phyloP scores from a whole-genome alignment of 345 rosid genomes.

The Carallia brachiata region DNA sequence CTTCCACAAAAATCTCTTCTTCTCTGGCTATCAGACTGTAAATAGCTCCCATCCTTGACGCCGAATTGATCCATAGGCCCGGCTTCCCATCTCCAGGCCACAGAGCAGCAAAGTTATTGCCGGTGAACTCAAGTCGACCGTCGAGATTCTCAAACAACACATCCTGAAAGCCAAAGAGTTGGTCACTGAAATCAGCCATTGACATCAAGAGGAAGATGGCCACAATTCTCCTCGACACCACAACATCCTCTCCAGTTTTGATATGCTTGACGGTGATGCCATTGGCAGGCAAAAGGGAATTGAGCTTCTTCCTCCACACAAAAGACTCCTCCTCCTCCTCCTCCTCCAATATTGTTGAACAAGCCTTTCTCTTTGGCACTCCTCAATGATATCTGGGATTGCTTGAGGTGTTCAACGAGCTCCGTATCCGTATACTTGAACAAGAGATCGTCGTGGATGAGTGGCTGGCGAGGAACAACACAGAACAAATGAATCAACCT shows the following conservation, averaged over 20 bases:
- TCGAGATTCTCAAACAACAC: constrained; percentile 53
- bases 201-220: constrained; percentile 74
- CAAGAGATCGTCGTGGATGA: constrained; percentile 83
- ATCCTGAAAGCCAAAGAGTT: constrained; percentile 76
- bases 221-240: constrained; percentile 62
- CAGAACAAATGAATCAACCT: constrained; percentile 81
- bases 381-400: constrained; percentile 52
- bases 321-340: constrained; percentile 47
- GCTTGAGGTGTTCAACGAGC: constrained; percentile 59
- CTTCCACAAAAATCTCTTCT: constrained; percentile 63
- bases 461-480: constrained; percentile 67
- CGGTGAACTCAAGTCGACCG: constrained; percentile 63
- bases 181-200: constrained; percentile 93
- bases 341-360: constrained; percentile 23
- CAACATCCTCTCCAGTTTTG: constrained; percentile 69
- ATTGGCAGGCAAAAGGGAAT: constrained; percentile 48
- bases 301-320: constrained; percentile 77
- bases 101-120: constrained; percentile 51
- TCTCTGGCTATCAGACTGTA: constrained; percentile 64
- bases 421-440: constrained; percentile 69
- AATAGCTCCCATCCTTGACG: constrained; percentile 81
- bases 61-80: constrained; percentile 74
- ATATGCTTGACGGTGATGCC: constrained; percentile 68
- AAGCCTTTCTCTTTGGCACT: constrained; percentile 60
- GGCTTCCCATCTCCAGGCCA: constrained; percentile 98